Percentiles rank a stretch among this genome's conserved stretches.
Conservation (phyloP, 2,329 filamentous ascomycete genomes). For the Ascochyta viciae-villosae region DNA sequence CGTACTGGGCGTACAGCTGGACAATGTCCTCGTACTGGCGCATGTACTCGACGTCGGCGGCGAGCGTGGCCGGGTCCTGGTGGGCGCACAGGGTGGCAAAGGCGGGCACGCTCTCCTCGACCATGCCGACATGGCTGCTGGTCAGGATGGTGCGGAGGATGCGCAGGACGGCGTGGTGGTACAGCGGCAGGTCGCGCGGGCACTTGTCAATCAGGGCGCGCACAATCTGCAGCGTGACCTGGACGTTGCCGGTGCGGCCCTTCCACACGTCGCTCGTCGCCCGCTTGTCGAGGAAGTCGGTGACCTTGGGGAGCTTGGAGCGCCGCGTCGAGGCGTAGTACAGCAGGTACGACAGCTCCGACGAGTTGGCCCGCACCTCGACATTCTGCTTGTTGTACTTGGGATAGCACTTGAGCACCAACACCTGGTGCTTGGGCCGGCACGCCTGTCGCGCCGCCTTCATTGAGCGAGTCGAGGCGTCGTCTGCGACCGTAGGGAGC, state of each 20-base stretch:
- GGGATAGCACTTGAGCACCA: constrained; percentile 96
- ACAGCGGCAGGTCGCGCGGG: constrained; percentile 87
- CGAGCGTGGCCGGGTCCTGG: constrained; percentile 84
- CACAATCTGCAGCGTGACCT: constrained; percentile 93
- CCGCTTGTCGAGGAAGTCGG: constrained; percentile 92
- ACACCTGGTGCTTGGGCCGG: constrained; percentile 95
- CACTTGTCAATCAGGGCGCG: constrained; percentile 92
- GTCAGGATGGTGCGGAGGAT: constrained; percentile 83
- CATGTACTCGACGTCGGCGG: constrained; percentile 84
- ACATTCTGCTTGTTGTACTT: constrained; percentile 84
- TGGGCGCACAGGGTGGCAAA: constrained; percentile 89
- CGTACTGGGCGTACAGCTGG: constrained; percentile 78
- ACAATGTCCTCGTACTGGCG: constrained; percentile 84
- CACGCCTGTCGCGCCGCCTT: constrained; percentile 66
- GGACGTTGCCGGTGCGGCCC: constrained; percentile 86
- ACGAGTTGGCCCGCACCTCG: constrained; percentile 94
- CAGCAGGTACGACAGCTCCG: constrained; percentile 93
- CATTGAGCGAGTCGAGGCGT: constrained; percentile 48
- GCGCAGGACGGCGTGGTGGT: constrained; percentile 82
- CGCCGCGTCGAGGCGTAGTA: constrained; percentile 95
- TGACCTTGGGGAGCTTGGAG: constrained; percentile 96
- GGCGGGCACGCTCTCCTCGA: constrained; percentile 85
- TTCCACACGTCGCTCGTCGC: constrained; percentile 91
- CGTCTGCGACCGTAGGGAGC: too few species aligned
- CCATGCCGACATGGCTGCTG: constrained; percentile 88